Percentiles rank a stretch among this genome's conserved stretches.
phyloP scores from a whole-genome alignment of 495 filamentous ascomycete species.

The Neurospora sp. region DNA sequence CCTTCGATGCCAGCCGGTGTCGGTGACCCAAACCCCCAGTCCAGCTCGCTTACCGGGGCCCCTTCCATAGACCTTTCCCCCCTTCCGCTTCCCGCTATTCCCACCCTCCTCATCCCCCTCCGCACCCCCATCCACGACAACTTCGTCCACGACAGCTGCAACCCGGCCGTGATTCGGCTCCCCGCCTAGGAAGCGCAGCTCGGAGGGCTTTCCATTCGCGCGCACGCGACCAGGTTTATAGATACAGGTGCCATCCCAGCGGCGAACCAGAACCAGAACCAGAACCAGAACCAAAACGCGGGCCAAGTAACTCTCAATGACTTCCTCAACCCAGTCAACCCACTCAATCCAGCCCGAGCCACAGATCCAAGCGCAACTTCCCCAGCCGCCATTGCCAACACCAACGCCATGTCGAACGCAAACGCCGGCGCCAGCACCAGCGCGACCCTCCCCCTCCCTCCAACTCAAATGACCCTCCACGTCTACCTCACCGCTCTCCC shows the following conservation, averaged over 20 bases:
- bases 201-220: not conserved
- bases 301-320: too few species aligned
- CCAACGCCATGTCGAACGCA: not conserved
- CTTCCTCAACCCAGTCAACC: not conserved
- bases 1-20: too few species aligned
- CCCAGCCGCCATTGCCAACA: not conserved
- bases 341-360: not conserved
- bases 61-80: not conserved
- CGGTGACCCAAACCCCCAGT: too few species aligned
- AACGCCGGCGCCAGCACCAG: not conserved
- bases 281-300: not conserved
- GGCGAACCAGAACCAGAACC: not conserved
- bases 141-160: not conserved
- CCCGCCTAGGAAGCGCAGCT: not conserved
- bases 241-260: not conserved
- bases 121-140: not conserved
- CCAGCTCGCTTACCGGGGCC: not conserved
- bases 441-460: too few species aligned
- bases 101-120: not conserved
- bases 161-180: not conserved
- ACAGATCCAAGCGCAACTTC: too few species aligned
- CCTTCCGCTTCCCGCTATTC: not conserved
- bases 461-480: not conserved
- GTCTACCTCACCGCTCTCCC: not conserved
- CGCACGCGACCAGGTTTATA: not conserved